A percentile compares a stretch with the other conserved stretches of the same genome.
phyloP scores from a whole-genome alignment of 2,329 filamentous ascomycete genomes.

The Neoscytalidium dimidiatum region DNA sequence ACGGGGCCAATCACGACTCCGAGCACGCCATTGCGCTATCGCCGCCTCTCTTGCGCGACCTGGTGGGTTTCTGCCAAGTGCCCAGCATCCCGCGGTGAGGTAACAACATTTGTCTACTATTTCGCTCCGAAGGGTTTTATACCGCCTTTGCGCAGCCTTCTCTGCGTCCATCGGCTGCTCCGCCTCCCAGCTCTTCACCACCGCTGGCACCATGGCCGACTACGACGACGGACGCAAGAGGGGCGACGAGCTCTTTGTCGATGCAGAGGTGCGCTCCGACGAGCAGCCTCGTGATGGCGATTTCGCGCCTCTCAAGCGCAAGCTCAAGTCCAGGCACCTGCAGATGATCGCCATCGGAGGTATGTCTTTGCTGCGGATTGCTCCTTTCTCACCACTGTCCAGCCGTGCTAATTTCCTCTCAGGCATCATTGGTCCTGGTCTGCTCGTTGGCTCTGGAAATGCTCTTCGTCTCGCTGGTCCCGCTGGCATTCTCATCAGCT shows the following conservation, averaged over 20 bases:
- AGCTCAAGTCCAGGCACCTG: slow-evolving; percentile 26
- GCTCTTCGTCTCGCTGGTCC: slow-evolving; percentile 24
- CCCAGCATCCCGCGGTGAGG: slow-evolving; percentile 1
- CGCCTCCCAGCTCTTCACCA: background rate
- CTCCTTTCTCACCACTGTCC: background rate
- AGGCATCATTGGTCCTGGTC: slow-evolving; percentile 26
- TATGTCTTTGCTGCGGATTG: no score
- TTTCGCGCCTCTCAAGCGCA: slow-evolving; percentile 24
- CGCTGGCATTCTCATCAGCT: slow-evolving; percentile 24
- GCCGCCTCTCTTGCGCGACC: slow-evolving; percentile 1
- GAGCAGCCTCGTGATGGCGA: background rate
- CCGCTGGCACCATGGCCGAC: background rate
- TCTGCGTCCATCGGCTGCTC: background rate
- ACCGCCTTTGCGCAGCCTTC: background rate
- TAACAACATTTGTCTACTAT: background rate
- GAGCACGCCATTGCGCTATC: slow-evolving; percentile 16
- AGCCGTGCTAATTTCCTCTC: background rate
- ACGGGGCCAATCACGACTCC: no score
- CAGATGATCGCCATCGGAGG: slow-evolving; percentile 30
- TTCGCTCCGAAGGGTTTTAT: background rate
- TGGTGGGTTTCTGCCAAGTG: slow-evolving; percentile 7
- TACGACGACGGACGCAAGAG: background rate
- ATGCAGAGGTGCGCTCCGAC: background rate
- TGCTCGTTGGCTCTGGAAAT: slow-evolving; percentile 26
- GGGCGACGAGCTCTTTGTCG: background rate